phyloP scores from a whole-genome alignment of 2,329 filamentous ascomycete genomes.

The Phialophora expanda region DNA sequence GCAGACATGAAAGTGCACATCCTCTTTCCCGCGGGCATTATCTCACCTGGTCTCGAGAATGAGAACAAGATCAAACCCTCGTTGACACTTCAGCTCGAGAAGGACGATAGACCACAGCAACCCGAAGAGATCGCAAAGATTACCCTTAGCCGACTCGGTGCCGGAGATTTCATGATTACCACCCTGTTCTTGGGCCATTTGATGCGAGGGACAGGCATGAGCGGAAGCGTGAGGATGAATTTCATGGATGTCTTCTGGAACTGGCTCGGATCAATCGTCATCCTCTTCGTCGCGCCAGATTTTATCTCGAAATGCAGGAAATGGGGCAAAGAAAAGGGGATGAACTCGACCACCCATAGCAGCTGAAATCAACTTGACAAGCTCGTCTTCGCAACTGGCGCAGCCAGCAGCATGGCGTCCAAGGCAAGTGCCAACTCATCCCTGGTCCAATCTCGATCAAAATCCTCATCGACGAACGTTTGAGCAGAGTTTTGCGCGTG shows the following conservation, averaged over 20 bases:
- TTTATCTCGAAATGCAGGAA: slow-evolving; percentile 62
- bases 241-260: slow-evolving; percentile 61
- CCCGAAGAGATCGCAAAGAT: slow-evolving; percentile 76
- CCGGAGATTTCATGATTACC: slow-evolving; percentile 77
- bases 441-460: slow-evolving; percentile 27
- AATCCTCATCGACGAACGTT: slow-evolving; percentile 32
- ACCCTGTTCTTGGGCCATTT: slow-evolving; percentile 73
- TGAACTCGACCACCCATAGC: slow-evolving; percentile 24
- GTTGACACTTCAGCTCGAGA: slow-evolving; percentile 78
- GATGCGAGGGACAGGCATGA: slow-evolving; percentile 69
- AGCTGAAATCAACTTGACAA: slow-evolving; percentile 5
- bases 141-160: slow-evolving; percentile 76
- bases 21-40: slow-evolving; percentile 83
- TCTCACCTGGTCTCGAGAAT: slow-evolving; percentile 72
- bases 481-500: slow-evolving; percentile 56
- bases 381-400: slow-evolving; percentile 1
- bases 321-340: slow-evolving; percentile 61
- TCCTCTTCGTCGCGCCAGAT: slow-evolving; percentile 63
- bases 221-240: slow-evolving; percentile 57
- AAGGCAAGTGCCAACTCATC: slow-evolving; percentile 24
- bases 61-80: slow-evolving; percentile 82
- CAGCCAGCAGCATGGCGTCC: slow-evolving; percentile 24
- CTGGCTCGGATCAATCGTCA: slow-evolving; percentile 60
- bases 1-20: slow-evolving; percentile 78
- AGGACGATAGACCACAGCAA: slow-evolving; percentile 77